A percentile compares a stretch with the other conserved stretches of the same genome.
Evolutionary conservation across 441 rosid species (phyloP).

Genomic region (Manihot esculenta): DNA sequence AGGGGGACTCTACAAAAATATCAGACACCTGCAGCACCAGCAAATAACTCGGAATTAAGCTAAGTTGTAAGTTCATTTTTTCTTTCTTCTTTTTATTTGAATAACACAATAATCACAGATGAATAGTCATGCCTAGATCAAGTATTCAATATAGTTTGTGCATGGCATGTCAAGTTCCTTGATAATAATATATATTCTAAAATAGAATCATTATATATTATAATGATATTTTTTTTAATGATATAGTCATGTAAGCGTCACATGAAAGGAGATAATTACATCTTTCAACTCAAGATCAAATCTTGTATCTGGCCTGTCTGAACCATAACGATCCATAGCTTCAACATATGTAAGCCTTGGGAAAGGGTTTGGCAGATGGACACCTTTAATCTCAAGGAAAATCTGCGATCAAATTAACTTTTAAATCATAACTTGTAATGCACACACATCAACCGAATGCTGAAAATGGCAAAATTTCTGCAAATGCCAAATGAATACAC

Average conservation of each 20-base stretch:
- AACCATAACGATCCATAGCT: slow-evolving; percentile 84
- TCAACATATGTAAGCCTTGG: slow-evolving; percentile 92
- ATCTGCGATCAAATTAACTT: slow-evolving; percentile 46
- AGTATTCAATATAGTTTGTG: not conserved
- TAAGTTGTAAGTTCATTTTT: too few species aligned
- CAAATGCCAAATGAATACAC: slow-evolving; percentile 3
- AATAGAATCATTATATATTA: not conserved
- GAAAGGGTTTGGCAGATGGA: slow-evolving; percentile 75
- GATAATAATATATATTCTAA: not conserved
- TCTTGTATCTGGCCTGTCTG: slow-evolving; percentile 95
- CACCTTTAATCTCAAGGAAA: slow-evolving; percentile 78
- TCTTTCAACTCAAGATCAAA: slow-evolving; percentile 89
- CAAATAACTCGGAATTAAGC: too few species aligned
- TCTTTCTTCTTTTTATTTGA: not conserved
- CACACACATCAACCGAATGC: not conserved
- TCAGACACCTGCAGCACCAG: slow-evolving; percentile 74
- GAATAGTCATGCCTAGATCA: not conserved
- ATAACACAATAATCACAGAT: not conserved
- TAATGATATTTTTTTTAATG: too few species aligned
- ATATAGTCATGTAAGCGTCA: not conserved
- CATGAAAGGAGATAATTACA: slow-evolving; percentile 44
- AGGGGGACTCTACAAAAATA: slow-evolving; percentile 56
- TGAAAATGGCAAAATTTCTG: slow-evolving; percentile 9
- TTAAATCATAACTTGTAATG: slow-evolving; percentile 12
- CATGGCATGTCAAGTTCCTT: not conserved